Percentiles rank a stretch among this genome's conserved stretches.
Conservation (phyloP, 352 stramenopile species). For the Phytophthora ohioensis region DNA sequence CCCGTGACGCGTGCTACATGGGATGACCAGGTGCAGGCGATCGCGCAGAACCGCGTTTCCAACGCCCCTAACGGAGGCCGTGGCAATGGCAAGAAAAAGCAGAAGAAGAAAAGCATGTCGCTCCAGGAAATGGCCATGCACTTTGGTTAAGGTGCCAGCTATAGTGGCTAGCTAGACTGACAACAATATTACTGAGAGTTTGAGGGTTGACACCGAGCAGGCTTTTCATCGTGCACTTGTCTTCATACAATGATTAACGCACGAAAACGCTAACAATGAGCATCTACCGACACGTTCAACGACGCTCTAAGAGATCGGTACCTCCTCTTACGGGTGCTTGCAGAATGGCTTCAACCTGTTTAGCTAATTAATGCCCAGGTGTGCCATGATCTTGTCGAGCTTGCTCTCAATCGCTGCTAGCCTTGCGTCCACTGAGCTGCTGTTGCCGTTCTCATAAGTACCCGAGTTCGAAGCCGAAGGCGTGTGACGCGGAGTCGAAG, state of each 20-base stretch:
- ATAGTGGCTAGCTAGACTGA: slow-evolving; percentile 18
- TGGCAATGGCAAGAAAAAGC: slow-evolving; percentile 67
- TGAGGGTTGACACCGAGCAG: too few relatives aligned
- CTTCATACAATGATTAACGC: slow-evolving; percentile 14
- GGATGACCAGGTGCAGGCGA: slow-evolving; percentile 80
- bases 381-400: slow-evolving; percentile 91
- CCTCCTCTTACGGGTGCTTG: slow-evolving; percentile 10
- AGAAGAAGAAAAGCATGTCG: slow-evolving; percentile 89
- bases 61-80: slow-evolving; percentile 30
- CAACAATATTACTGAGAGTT: slow-evolving; percentile 14
- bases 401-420: slow-evolving; percentile 86
- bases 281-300: background rate
- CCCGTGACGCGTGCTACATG: slow-evolving; percentile 83
- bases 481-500: slow-evolving; percentile 57
- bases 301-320: slow-evolving; percentile 3
- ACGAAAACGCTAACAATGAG: slow-evolving; percentile 9
- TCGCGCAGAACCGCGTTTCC: slow-evolving; percentile 67
- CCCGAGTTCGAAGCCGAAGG: slow-evolving; percentile 16
- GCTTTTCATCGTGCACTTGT: background rate
- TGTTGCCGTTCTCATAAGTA: slow-evolving; percentile 39
- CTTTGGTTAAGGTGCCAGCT: slow-evolving; percentile 58
- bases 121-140: slow-evolving; percentile 85
- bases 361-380: slow-evolving; percentile 72
- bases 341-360: slow-evolving; percentile 12
- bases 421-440: slow-evolving; percentile 56